phyloP scores from a whole-genome alignment of 1,284 basidiomycete species.

The Rhizoctonia solani region DNA sequence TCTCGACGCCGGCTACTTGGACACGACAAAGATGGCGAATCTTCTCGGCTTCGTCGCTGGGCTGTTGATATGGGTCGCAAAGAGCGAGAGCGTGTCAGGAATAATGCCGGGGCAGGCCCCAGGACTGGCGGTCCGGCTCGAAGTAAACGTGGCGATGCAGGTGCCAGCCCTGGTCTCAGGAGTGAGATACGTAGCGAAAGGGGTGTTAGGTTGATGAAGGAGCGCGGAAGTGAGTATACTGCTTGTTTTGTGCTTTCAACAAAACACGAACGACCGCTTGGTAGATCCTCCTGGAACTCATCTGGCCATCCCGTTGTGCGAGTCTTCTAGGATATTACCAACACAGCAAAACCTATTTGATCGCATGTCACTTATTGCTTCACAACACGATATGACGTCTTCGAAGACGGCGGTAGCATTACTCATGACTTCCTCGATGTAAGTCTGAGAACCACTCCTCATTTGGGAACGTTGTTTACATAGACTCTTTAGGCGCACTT shows the following conservation, averaged over 20 bases:
- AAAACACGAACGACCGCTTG: constrained; percentile 1
- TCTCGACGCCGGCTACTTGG: constrained; percentile 73
- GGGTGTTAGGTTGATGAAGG: constrained; percentile 27
- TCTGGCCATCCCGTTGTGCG: constrained; percentile 67
- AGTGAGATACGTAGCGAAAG: constrained; percentile 44
- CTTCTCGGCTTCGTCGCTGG: constrained; percentile 73
- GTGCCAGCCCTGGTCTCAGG: constrained; percentile 45
- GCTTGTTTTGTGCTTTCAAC: constrained; percentile 1
- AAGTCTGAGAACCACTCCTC: constrained; percentile 32
- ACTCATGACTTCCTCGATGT: constrained; percentile 80
- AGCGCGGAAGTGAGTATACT: constrained; percentile 29
- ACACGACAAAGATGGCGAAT: constrained; percentile 64
- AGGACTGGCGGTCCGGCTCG: not conserved
- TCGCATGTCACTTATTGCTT: constrained; percentile 75
- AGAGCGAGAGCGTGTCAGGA: constrained; percentile 54
- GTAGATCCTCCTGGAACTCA: constrained; percentile 72
- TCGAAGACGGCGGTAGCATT: constrained; percentile 65
- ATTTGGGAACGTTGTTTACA: not conserved
- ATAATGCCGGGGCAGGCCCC: not conserved
- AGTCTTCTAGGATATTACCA: constrained; percentile 63
- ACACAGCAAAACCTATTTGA: constrained; percentile 77
- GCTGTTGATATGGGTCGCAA: constrained; percentile 67
- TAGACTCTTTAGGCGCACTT: constrained; percentile 63
- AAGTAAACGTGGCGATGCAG: constrained; percentile 32
- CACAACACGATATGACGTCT: constrained; percentile 71